Evolutionary conservation across 108 stramenopile genomes (phyloP).

Genomic region (Stephanodiscus triporus): DNA sequence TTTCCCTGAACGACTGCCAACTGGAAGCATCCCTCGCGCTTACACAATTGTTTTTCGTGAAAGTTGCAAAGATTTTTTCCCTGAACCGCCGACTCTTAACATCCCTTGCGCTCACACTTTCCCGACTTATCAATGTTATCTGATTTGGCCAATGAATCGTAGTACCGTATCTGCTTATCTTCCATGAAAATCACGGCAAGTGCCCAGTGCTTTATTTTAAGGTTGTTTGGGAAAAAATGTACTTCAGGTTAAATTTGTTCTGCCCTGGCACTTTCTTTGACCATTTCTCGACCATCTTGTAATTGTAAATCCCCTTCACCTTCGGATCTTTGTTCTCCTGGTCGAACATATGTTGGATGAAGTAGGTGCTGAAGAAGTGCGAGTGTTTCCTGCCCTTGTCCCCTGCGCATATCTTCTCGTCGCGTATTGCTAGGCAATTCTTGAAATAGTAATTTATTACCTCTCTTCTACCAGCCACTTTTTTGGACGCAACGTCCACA

Average conservation of each 20-base stretch:
- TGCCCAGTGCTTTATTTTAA: slow-evolving; percentile 91
- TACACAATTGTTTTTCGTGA: no score
- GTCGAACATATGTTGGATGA: slow-evolving; percentile 92
- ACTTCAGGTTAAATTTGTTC: slow-evolving; percentile 90
- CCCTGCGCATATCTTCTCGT: slow-evolving; percentile 68
- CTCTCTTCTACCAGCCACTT: slow-evolving; percentile 97
- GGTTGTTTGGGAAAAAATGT: slow-evolving; percentile 92
- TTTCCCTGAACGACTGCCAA: no score
- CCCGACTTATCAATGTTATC: no score
- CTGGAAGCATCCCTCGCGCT: no score
- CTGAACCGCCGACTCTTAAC: no score
- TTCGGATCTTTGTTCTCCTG: slow-evolving; percentile 58
- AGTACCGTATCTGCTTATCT: slow-evolving; percentile 82
- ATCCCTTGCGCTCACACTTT: no score
- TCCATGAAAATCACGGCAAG: slow-evolving; percentile 88
- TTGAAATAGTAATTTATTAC: slow-evolving; percentile 93
- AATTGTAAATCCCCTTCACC: slow-evolving; percentile 79
- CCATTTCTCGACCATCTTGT: slow-evolving; percentile 92
- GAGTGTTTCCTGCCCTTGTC: slow-evolving; percentile 64
- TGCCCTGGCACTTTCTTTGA: slow-evolving; percentile 88
- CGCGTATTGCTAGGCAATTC: slow-evolving; percentile 77
- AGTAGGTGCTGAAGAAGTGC: slow-evolving; percentile 96
- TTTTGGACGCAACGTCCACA: slow-evolving; percentile 69
- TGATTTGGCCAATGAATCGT: no score
- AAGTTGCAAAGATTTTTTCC: no score